Evolutionary conservation across 257 asterid species (phyloP), one percentile per base, ranked within the genome.

Genomic region (Salvia miltiorrhiza): DNA sequence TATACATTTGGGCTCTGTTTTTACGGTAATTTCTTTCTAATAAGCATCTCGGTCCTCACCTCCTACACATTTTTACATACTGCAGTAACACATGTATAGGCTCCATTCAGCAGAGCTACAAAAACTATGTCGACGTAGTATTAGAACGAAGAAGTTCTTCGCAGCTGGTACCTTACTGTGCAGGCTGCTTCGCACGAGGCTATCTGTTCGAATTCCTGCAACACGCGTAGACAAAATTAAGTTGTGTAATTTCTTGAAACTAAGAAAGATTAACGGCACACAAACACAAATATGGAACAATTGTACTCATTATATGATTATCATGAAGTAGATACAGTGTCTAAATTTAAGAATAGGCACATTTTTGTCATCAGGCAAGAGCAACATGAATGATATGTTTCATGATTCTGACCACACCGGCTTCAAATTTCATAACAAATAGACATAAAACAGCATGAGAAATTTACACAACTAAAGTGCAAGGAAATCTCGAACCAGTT

Each of bases 121-220:
- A 67, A 73, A 65, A 40, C 66, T 28, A 14, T 47, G 35, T 47
- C 19, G 2, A 0, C 52, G 26, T 33, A 9, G 23, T 40, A 14
- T 90, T 80, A 90, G 77, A 86, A 65, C 1, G 97, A 88, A 68
- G 77, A 83, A 3, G 95, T 88, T 85, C 97, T 78, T 54, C 95
- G 83, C 11, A 88, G 88, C 82, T 90, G 97, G 71, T 82, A 88
- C 81, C 87, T 85, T 67, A 87, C 77, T 77, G 85, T 81, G 41
- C 82, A 55, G 30, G 79, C n/a, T n/a, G 60, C 30, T 72, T n/a
- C 76, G 35, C 71, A 45, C 6, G 58, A 68, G 35, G 80, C 10
- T 61, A 49, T 47, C 64, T 78, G 63, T 16, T 85, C 92, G n/a
- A 88, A 72, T 69, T 85, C 95, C 97, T 90, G 91, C 76, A 71